Evolutionary conservation across 192 early-diverging fungal genomes (phyloP).

Genomic region (Chytriomyces sp.): DNA sequence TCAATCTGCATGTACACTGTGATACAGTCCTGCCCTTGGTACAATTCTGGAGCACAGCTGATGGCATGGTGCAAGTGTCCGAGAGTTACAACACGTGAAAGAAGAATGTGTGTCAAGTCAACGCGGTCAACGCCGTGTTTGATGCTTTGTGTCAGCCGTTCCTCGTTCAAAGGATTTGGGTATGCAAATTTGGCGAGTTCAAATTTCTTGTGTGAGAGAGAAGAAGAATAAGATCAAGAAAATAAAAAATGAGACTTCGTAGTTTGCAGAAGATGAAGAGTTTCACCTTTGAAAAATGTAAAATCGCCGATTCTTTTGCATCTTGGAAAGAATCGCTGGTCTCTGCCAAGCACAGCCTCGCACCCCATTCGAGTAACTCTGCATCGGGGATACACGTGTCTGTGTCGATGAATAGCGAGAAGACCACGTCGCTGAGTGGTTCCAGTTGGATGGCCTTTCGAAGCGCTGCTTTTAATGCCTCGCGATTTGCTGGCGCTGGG

Average conservation of each 20-base stretch:
- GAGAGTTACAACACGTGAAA: too few species aligned
- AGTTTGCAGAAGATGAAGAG: too few species aligned
- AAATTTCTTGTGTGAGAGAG: too few species aligned
- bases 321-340: background rate
- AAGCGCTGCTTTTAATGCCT: slow-evolving; percentile 6
- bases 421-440: slow-evolving; percentile 10
- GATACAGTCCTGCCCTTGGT: too few species aligned
- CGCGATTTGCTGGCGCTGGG: slow-evolving; percentile 34
- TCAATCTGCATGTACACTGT: slow-evolving; percentile 11
- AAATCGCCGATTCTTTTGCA: too few species aligned
- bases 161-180: slow-evolving; percentile 9
- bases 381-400: slow-evolving; percentile 12
- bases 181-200: background rate
- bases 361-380: slow-evolving; percentile 10
- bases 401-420: slow-evolving; percentile 17
- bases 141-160: slow-evolving; percentile 5
- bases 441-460: slow-evolving; percentile 3
- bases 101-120: too few species aligned
- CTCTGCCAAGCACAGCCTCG: background rate
- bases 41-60: too few species aligned
- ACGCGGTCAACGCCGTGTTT: background rate
- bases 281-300: too few species aligned
- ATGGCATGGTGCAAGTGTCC: too few species aligned
- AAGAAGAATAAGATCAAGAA: too few species aligned
- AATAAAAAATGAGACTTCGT: too few species aligned